These are phyloP conservation scores for Penicillium flavigenum DNA, from an alignment of 495 filamentous ascomycete genomes.

Conservation along the genomic window DNA sequence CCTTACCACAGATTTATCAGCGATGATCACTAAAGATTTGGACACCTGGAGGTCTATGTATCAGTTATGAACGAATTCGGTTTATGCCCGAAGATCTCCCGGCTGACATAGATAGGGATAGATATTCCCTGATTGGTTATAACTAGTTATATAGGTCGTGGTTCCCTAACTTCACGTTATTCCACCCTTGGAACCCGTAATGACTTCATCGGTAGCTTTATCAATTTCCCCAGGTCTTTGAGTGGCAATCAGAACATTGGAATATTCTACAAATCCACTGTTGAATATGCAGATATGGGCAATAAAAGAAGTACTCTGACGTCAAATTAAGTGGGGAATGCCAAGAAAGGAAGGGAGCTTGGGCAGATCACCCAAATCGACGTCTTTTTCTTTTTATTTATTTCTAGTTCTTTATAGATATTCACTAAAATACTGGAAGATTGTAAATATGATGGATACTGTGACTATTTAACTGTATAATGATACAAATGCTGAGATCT, in stretches of 20 bases:
- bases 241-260: not conserved
- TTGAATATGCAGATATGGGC: too few relatives aligned
- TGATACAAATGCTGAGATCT: not conserved
- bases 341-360: too few relatives aligned
- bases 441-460: too few relatives aligned
- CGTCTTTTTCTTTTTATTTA: too few relatives aligned
- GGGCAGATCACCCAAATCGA: not conserved
- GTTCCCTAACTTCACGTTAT: not conserved
- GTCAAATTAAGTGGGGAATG: too few relatives aligned
- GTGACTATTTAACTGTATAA: not conserved
- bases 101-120: not conserved
- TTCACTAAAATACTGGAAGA: too few relatives aligned
- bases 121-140: not conserved
- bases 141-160: not conserved
- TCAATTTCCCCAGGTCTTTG: not conserved
- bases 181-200: not conserved
- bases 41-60: not conserved
- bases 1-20: not conserved
- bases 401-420: too few relatives aligned
- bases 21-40: not conserved
- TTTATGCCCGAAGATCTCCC: conserved; percentile 9
- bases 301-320: too few relatives aligned
- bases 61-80: not conserved
- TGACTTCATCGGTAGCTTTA: conserved; percentile 4
- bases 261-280: too few relatives aligned